Evolutionary conservation across 169 alveolate genomes (phyloP).

Genomic region (Cryptosporidium viatorum): DNA sequence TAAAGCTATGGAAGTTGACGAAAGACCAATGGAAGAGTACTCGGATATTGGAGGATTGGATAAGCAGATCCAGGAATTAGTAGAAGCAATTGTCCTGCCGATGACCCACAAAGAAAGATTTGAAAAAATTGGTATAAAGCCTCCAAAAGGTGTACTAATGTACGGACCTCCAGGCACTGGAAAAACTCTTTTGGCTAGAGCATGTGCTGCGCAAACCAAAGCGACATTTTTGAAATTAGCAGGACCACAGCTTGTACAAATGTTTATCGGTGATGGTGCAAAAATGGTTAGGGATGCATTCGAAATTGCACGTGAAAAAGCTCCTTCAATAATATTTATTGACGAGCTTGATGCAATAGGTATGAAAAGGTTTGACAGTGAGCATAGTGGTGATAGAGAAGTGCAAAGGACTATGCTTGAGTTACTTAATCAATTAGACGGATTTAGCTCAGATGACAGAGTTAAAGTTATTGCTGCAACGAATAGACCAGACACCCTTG

Average conservation of each 20-base stretch:
- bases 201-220: constrained; percentile 97
- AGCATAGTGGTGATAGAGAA: constrained; percentile 99
- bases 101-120: constrained; percentile 98
- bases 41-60: constrained; percentile 99
- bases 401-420: constrained; percentile 99
- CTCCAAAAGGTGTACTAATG: constrained; percentile 93
- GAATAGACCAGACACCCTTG: constrained; percentile 96
- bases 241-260: constrained; percentile 98
- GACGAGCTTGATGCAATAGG: constrained; percentile 99
- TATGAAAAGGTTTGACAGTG: constrained; percentile 95
- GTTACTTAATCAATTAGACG: constrained; percentile 98
- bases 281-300: constrained; percentile 98
- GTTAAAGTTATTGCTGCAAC: constrained; percentile 99
- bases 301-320: constrained; percentile 98
- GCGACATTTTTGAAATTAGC: constrained; percentile 99
- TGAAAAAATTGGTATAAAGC: constrained; percentile 98
- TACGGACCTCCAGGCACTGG: constrained; percentile 97
- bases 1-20: constrained; percentile 98
- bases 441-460: constrained; percentile 98
- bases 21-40: constrained; percentile 99
- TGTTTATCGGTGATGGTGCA: constrained; percentile 99
- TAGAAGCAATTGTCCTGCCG: constrained; percentile 96
- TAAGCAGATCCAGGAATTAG: constrained; percentile 94
- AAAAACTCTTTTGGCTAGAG: constrained; percentile 93
- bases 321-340: constrained; percentile 99